Percentiles rank a stretch among this genome's conserved stretches.
Evolutionary conservation across 768 basidiomycete species (phyloP).

Genomic region (Suillus occidentalis): DNA sequence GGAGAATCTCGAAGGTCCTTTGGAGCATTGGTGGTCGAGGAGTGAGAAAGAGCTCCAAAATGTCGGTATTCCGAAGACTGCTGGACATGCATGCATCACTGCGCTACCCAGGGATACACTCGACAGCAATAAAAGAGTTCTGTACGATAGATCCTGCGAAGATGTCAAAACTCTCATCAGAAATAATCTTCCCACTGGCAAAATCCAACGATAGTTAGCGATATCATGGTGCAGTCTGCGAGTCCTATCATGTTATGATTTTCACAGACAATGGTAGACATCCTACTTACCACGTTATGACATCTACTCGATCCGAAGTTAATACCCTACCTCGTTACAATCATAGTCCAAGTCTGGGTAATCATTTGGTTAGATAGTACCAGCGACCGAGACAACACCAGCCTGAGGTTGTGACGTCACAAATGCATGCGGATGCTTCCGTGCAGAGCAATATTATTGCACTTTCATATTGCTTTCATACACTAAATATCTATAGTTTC

Average conservation of each 20-base stretch:
- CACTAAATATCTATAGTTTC: neutral
- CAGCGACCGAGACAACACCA: too few relatives aligned
- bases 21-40: neutral
- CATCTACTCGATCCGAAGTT: too few relatives aligned
- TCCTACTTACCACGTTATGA: neutral
- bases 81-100: neutral
- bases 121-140: rapidly evolving
- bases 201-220: neutral
- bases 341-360: too few relatives aligned
- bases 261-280: neutral
- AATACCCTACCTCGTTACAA: too few relatives aligned
- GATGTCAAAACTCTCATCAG: neutral
- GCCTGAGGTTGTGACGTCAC: too few relatives aligned
- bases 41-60: neutral
- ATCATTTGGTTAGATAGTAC: too few relatives aligned
- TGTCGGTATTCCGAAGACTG: neutral
- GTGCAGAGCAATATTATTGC: too few relatives aligned
- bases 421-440: too few relatives aligned
- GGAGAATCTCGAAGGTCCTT: neutral
- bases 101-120: neutral
- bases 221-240: neutral
- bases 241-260: neutral
- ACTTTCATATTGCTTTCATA: too few relatives aligned
- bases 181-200: neutral
- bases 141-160: neutral